Percentiles rank a stretch among this genome's conserved stretches.
Conservation (phyloP, 257 asterid species). For the Solanum peruvianum region DNA sequence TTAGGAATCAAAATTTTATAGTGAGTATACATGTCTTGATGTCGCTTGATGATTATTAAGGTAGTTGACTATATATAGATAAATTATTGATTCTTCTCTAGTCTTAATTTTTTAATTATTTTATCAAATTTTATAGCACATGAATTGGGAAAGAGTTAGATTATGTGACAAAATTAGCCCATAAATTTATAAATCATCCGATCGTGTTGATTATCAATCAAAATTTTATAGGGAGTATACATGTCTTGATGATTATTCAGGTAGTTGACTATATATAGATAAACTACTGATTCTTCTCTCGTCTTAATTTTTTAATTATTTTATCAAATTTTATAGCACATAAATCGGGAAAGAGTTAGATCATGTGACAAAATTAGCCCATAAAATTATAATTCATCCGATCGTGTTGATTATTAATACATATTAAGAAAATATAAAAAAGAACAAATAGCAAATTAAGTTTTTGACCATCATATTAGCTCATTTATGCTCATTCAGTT, state of each 20-base stretch:
- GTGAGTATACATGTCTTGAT: background rate
- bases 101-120: background rate
- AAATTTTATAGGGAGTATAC: background rate
- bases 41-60: background rate
- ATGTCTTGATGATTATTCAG: background rate
- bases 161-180: background rate
- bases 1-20: background rate
- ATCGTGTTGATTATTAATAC: background rate
- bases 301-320: background rate
- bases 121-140: background rate
- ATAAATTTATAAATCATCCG: background rate
- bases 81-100: background rate
- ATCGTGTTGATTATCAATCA: background rate
- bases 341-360: background rate
- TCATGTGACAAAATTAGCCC: background rate
- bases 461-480: background rate
- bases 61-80: background rate
- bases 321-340: background rate
- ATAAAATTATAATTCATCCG: background rate
- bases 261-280: background rate
- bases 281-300: background rate
- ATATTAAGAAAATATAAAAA: background rate
- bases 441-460: background rate
- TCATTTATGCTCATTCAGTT: background rate
- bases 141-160: background rate